Base-by-base conservation (phyloP, 495 filamentous ascomycete genomes). In the Letharia columbiana region DNA sequence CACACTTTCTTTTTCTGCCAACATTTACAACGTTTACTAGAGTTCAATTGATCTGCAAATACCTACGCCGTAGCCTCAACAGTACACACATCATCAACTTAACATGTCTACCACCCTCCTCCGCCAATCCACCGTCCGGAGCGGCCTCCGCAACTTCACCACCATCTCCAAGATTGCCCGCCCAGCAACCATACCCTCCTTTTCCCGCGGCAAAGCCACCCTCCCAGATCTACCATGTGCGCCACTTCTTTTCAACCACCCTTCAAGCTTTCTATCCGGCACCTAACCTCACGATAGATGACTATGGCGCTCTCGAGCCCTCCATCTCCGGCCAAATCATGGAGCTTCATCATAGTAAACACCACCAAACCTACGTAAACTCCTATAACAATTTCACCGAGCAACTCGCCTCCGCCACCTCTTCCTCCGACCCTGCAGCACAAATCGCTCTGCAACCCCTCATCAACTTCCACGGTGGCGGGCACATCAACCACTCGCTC, bases 391-490 rank as follows among this genome's bases (percentile, higher is more conserved):
- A 76, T 66, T 77, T 81, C 68, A 65, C 77, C 62, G 84, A 86
- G 74, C 81, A 88, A 74, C 78, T 88, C 65, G 76, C 79, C 70
- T 81, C 82, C 66, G 84, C 85, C 12, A 76, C 79, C 69, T 81
- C 82, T 66, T 83, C 85, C 23, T 75, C 81, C 66, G 67, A 71
- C 62, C 80, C 78, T 65, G 73, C 83, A 44, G 80, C 86, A 47
- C 88, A 91, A 70, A 92, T 96, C 71, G 83, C 89, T 12, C 78
- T 95, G 52, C 91, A 92, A 73, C 89, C 92, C 1, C 75, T 90
- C 65, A 87, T 98, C 80, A 98, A 95, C 83, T 98, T 98, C 85
- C 86, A 98, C 79, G 94, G 95, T 62, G 92, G 91, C 73, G 92
- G 92, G 61, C 91, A 96, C 80, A 81, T 93, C 76, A 96, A 96